Evolutionary conservation across 805 yeast genomes (phyloP), one percentile per base, ranked within the genome.

Genomic region (Candida golubevii): DNA sequence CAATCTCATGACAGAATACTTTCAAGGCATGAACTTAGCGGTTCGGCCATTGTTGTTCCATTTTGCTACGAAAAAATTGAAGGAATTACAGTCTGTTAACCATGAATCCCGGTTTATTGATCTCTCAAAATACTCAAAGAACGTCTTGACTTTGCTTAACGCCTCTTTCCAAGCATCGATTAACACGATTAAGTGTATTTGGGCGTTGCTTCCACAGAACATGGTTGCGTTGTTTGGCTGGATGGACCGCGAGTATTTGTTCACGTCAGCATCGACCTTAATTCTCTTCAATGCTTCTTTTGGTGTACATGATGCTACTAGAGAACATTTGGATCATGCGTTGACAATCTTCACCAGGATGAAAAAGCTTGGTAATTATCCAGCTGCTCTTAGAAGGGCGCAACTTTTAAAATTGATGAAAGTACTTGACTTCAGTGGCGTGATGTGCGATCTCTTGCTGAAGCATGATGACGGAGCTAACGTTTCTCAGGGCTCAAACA

Each of bases 211-310:
- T 58, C 87, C 85, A 0, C 85, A 82, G 45, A 84, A 83, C 51
- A 83, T 83, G 88, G 82, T 85, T n/a, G 91, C 95, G 0, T 62
- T 85, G 36, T 85, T 85, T 65, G 93, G 95, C 2, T 85, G 87
- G 71, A 85, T 85, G 91, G 95, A 85, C 58, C 71, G 95, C 54
- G 95, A 85, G 56, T 85, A 85, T 57, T 66, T 85, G 23, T 85
- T 84, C 60, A 85, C 89, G 0, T 79, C 90, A 0, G 80, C 90
- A 4, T 84, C 86, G 6, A 85, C 93, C 0, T 64, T 85, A 38
- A 78, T 85, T 12, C 67, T 85, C 35, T 85, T 84, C 60, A 85
- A 83, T 59, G 82, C 88, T 1, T 83, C 93, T 0, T 85, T 85
- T 65, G 95, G 95, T 7, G 83, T 85, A 7, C 88, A 85, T 57